Percentiles rank a stretch among this genome's conserved stretches.
Evolutionary conservation across 805 yeast species (phyloP).

Genomic region (Metschnikowia aberdeeniae): DNA sequence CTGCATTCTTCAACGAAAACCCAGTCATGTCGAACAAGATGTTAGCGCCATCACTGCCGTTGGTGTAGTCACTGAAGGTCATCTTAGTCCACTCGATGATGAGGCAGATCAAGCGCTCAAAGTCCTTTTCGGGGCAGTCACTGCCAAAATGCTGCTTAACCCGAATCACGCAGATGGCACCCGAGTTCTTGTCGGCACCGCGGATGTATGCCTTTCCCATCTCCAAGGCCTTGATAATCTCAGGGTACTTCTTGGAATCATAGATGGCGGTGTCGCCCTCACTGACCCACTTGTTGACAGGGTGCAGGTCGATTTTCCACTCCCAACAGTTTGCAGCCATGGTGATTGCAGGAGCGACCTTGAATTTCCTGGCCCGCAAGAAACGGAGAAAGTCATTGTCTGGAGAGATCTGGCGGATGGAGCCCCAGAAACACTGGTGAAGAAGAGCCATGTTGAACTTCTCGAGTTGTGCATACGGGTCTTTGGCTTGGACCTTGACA

Average conservation of each 20-base stretch:
- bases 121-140: constrained; percentile 23
- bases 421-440: constrained; percentile 15
- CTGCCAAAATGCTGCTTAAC: constrained; percentile 22
- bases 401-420: constrained; percentile 16
- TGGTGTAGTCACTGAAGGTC: constrained; percentile 10
- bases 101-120: constrained; percentile 17
- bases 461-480: constrained; percentile 7
- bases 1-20: constrained; percentile 89
- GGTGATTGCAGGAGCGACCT: constrained; percentile 10
- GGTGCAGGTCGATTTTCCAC: constrained; percentile 18
- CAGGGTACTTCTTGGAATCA: constrained; percentile 13
- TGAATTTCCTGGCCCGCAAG: constrained; percentile 17
- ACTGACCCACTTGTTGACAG: constrained; percentile 21
- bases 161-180: constrained; percentile 17
- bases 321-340: constrained; percentile 16
- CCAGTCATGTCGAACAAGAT: constrained; percentile 86
- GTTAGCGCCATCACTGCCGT: constrained; percentile 27
- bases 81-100: constrained; percentile 43
- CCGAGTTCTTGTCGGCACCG: constrained; percentile 15
- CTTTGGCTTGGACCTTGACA: constrained; percentile 7
- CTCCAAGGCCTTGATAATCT: constrained; percentile 15
- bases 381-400: constrained; percentile 18
- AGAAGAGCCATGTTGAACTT: constrained; percentile 11
- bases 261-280: constrained; percentile 15
- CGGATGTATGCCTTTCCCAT: constrained; percentile 16